Conservation (phyloP, 2,329 filamentous ascomycete genomes). For the Aspergillus uvarum region DNA sequence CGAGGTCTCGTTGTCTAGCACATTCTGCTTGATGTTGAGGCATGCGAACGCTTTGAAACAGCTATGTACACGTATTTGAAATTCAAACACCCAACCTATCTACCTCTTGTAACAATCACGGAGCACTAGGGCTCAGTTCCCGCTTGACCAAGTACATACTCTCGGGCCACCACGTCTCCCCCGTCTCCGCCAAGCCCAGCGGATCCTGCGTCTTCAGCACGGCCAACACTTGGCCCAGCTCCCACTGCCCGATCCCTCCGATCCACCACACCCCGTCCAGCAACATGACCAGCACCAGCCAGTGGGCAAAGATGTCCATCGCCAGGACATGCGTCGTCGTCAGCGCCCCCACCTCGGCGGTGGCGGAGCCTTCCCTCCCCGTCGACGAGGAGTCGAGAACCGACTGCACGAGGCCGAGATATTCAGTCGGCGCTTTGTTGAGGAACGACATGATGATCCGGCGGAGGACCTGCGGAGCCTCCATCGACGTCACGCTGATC, state of each 20-base stretch:
- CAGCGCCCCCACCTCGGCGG: constrained; percentile 3
- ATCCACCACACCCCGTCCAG: constrained; percentile 39
- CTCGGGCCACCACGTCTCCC: constrained; percentile 27
- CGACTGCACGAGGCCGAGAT: constrained; percentile 37
- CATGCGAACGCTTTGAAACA: no score
- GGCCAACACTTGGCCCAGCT: constrained; percentile 24
- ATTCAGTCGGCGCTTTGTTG: constrained; percentile 39
- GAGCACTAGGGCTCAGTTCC: constrained; percentile 12
- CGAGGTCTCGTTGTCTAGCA: no score
- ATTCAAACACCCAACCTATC: no score
- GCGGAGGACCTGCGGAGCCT: constrained; percentile 34
- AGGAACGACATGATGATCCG: constrained; percentile 45
- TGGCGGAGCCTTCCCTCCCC: background rate
- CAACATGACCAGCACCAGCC: constrained; percentile 33
- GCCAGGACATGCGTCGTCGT: constrained; percentile 18
- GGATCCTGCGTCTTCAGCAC: constrained; percentile 20
- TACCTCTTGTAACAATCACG: no score
- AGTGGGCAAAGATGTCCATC: constrained; percentile 33
- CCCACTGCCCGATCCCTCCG: constrained; percentile 27
- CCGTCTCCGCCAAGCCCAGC: constrained; percentile 5
- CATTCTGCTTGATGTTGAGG: no score
- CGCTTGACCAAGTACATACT: constrained; percentile 23
- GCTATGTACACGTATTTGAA: no score
- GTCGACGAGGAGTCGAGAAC: constrained; percentile 22
- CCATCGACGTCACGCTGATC: constrained; percentile 36